Evolutionary conservation across 768 basidiomycete species (phyloP).

Genomic region (Agrocybe chaxingu): DNA sequence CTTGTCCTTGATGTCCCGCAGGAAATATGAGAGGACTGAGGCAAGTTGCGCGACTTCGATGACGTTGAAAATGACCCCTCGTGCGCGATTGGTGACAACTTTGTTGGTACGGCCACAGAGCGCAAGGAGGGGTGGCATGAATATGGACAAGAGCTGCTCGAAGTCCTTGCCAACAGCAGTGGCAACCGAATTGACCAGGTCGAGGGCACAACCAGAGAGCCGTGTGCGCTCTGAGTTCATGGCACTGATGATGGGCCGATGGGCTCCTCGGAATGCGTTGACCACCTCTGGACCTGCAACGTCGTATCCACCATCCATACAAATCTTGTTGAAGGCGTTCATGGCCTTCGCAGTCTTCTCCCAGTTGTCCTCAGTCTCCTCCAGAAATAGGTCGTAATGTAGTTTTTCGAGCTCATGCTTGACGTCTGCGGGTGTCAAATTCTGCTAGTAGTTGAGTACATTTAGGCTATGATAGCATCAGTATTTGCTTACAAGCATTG

Average conservation of each 20-base stretch:
- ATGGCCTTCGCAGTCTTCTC: constrained; percentile 58
- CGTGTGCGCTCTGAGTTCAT: constrained; percentile 73
- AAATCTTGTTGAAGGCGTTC: constrained; percentile 41
- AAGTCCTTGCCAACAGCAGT: constrained; percentile 57
- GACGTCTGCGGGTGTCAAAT: constrained; percentile 11
- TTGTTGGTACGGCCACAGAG: constrained; percentile 78
- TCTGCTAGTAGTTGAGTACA: background rate
- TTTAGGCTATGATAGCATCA: too few relatives aligned
- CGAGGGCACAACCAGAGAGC: constrained; percentile 64
- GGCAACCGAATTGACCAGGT: constrained; percentile 55
- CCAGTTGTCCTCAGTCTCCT: constrained; percentile 82
- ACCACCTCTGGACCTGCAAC: constrained; percentile 47
- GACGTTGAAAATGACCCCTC: constrained; percentile 53
- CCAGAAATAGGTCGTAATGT: constrained; percentile 34
- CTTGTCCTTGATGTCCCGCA: constrained; percentile 65
- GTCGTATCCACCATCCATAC: constrained; percentile 50
- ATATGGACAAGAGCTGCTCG: constrained; percentile 62
- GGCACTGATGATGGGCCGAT: constrained; percentile 52
- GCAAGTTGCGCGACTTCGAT: constrained; percentile 69
- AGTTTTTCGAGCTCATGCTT: constrained; percentile 39
- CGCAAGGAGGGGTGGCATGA: constrained; percentile 64
- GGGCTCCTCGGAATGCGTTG: constrained; percentile 44
- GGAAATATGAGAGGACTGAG: constrained; percentile 56
- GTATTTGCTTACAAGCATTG: too few relatives aligned
- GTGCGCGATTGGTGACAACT: constrained; percentile 67